Percentiles rank a stretch among this genome's conserved stretches.
phyloP scores from a whole-genome alignment of 257 asterid species.

The Solanum ossicruentum region DNA sequence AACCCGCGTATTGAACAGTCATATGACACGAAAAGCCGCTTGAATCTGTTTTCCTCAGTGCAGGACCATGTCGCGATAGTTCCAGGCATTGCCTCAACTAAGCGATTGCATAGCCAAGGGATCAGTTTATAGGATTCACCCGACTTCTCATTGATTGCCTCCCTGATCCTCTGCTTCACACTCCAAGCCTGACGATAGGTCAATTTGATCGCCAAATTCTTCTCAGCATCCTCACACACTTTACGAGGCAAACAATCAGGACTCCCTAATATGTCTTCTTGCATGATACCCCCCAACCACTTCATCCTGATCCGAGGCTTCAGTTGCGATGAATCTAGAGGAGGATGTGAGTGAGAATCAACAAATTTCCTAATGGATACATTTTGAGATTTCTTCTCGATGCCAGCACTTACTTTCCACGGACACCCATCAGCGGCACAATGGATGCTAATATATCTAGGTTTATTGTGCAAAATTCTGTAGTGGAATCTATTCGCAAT shows the following conservation, averaged over 20 bases:
- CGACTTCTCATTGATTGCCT: not conserved
- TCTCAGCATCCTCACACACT: slow-evolving; percentile 1
- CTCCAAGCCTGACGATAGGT: slow-evolving; percentile 5
- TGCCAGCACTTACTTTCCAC: not conserved
- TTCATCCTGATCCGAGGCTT: not conserved
- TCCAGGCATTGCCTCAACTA: slow-evolving; percentile 1
- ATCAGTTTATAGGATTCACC: slow-evolving; percentile 4
- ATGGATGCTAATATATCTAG: not conserved
- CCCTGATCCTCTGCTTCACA: not conserved
- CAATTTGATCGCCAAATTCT: slow-evolving; percentile 1
- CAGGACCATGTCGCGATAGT: not conserved
- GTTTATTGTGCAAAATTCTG: not conserved
- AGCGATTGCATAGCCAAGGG: slow-evolving; percentile 6
- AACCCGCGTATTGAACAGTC: slow-evolving; percentile 3
- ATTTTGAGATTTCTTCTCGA: not conserved
- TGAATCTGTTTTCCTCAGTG: slow-evolving; percentile 1
- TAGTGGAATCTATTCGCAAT: not conserved
- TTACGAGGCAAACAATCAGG: not conserved
- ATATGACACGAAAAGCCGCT: not conserved
- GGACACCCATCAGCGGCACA: not conserved
- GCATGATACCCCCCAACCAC: not conserved
- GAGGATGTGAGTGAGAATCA: not conserved
- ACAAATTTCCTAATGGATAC: not conserved
- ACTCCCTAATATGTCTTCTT: not conserved
- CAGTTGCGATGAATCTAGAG: not conserved